phyloP scores from a whole-genome alignment of 163 green algal species.

The Scenedesmus sp. region DNA sequence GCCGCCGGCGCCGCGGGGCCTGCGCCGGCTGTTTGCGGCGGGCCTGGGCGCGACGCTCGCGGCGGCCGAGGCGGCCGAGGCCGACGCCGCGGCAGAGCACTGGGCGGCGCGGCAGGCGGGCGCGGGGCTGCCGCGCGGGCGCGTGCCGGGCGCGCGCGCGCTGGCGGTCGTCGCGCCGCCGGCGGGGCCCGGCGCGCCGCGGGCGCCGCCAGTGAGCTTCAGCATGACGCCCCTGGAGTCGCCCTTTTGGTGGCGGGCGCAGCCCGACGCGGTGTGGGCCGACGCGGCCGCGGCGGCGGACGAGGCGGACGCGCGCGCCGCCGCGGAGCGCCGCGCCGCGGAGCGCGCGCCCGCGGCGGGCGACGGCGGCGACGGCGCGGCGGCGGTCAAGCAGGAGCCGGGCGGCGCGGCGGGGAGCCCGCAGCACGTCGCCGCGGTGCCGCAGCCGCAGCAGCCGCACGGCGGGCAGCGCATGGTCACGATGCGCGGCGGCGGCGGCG shows the following conservation, averaged over 20 bases:
- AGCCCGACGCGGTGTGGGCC: neutral
- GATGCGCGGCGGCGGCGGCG: conserved; percentile 1
- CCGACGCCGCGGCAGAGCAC: conserved; percentile 15
- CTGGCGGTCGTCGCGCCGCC: neutral
- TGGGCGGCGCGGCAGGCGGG: neutral
- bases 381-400: neutral
- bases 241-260: too few relatives aligned
- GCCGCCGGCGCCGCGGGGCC: neutral
- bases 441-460: conserved; percentile 12
- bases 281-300: too few relatives aligned
- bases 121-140: too few relatives aligned
- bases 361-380: conserved; percentile 2
- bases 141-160: too few relatives aligned
- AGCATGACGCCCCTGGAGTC: too few relatives aligned
- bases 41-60: neutral
- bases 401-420: neutral
- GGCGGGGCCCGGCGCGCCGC: too few relatives aligned
- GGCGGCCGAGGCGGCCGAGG: neutral
- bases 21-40: conserved; percentile 13
- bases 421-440: conserved; percentile 21
- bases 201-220: too few relatives aligned
- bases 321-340: too few relatives aligned
- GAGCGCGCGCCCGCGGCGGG: neutral
- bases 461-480: conserved; percentile 32
- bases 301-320: too few relatives aligned